A percentile compares a stretch with the other conserved stretches of the same genome.
These are phyloP conservation scores for Chaetomium fimeti DNA, from an alignment of 495 filamentous ascomycete genomes.

Conservation along the genomic window DNA sequence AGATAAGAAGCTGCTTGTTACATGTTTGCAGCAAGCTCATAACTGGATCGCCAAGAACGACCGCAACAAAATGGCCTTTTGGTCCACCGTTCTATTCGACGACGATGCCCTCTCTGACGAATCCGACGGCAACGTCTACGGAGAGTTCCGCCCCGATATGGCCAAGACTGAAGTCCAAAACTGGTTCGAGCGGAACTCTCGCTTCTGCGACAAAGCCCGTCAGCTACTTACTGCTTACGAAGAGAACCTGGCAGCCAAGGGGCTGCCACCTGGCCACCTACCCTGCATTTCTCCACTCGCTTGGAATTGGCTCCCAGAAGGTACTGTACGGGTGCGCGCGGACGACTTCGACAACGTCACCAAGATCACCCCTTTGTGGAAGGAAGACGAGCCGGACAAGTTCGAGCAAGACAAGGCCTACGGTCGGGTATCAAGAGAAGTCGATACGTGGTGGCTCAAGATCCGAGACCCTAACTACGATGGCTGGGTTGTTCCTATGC, in stretches of 20 bases:
- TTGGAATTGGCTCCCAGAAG: conserved; percentile 46
- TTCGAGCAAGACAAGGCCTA: conserved; percentile 53
- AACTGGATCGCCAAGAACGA: conserved; percentile 93
- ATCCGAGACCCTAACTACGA: conserved; percentile 54
- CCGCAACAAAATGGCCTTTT: conserved; percentile 84
- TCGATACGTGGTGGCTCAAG: conserved; percentile 57
- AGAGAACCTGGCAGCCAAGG: conserved; percentile 28
- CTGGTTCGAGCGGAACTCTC: conserved; percentile 55
- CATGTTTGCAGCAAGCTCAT: conserved; percentile 83
- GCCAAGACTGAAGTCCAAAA: conserved; percentile 45
- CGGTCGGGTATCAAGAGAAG: conserved; percentile 55
- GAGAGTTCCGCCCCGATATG: conserved; percentile 44
- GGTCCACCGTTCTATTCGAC: conserved; percentile 78
- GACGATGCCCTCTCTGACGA: conserved; percentile 47
- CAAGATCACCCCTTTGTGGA: conserved; percentile 43
- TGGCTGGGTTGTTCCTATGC: conserved; percentile 53
- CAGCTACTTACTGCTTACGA: conserved; percentile 43
- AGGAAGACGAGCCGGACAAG: conserved; percentile 47
- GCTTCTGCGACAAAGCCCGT: conserved; percentile 45
- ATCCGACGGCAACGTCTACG: conserved; percentile 46
- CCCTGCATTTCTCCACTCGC: conserved; percentile 38
- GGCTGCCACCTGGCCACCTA: conserved; percentile 39
- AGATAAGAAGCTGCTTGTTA: conserved; percentile 88
- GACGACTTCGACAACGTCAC: conserved; percentile 36
- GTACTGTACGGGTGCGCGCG: conserved; percentile 30